Evolutionary conservation across 352 stramenopile species (phyloP).

Genomic region (Phytophthora rubi): DNA sequence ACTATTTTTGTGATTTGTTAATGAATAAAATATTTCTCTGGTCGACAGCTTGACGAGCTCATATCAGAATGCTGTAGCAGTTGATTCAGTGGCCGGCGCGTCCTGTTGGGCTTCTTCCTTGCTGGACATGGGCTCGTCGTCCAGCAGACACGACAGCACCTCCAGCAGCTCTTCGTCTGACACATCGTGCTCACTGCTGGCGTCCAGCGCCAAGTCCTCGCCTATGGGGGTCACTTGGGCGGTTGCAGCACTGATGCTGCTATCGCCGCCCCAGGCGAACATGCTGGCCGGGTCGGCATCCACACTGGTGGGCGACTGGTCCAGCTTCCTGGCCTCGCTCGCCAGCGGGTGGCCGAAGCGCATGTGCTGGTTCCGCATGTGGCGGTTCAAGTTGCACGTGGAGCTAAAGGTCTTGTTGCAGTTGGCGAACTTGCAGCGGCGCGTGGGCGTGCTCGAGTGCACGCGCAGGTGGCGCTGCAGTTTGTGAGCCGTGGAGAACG

Average conservation of each 20-base stretch:
- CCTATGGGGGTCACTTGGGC: slow-evolving; percentile 11
- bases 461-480: slow-evolving; percentile 60
- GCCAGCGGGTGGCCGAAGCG: slow-evolving; percentile 35
- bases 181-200: slow-evolving; percentile 21
- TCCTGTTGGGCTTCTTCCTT: slow-evolving; percentile 2
- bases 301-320: slow-evolving; percentile 33
- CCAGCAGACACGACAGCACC: slow-evolving; percentile 43
- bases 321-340: slow-evolving; percentile 14
- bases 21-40: too few species aligned
- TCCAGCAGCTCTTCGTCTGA: slow-evolving; percentile 45
- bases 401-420: slow-evolving; percentile 76
- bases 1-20: too few species aligned
- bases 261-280: slow-evolving; percentile 14
- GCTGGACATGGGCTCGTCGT: slow-evolving; percentile 27
- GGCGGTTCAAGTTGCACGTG: slow-evolving; percentile 65
- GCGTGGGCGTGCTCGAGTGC: slow-evolving; percentile 42
- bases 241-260: not conserved
- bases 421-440: slow-evolving; percentile 45
- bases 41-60: too few species aligned
- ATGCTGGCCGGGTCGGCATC: slow-evolving; percentile 12
- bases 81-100: not conserved
- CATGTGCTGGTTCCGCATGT: slow-evolving; percentile 61
- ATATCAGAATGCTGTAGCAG: not conserved
- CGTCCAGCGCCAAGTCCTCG: slow-evolving; percentile 26
- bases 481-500: slow-evolving; percentile 53